Evolutionary conservation across 2,329 filamentous ascomycete species (phyloP).

Genomic region (Teratosphaeria gauchensis): DNA sequence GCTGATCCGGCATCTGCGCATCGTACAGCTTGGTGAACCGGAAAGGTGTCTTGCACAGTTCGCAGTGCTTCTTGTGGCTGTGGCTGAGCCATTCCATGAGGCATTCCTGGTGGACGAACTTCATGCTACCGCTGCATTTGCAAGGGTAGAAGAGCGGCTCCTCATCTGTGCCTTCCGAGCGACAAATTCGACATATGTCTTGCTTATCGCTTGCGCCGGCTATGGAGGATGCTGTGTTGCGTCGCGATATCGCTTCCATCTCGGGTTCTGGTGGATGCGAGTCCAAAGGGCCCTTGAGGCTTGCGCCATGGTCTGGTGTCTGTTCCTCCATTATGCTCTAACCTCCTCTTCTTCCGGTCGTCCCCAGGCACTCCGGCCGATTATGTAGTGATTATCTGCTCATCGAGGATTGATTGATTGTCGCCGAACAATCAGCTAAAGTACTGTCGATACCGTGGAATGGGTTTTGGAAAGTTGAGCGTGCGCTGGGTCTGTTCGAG

Average conservation of each 20-base stretch:
- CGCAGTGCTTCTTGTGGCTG: conserved; percentile 98
- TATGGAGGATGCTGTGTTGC: conserved; percentile 11
- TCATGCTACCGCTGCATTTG: conserved; percentile 98
- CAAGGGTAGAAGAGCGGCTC: conserved; percentile 95
- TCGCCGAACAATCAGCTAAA: background rate
- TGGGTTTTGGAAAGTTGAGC: background rate
- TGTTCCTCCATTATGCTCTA: background rate
- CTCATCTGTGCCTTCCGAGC: conserved; percentile 69
- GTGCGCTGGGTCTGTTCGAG: background rate
- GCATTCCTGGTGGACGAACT: conserved; percentile 95
- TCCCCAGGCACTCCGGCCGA: background rate
- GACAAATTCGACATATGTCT: conserved; percentile 94
- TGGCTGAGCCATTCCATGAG: conserved; percentile 98
- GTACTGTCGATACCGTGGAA: background rate
- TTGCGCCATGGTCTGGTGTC: background rate
- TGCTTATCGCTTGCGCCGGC: conserved; percentile 3
- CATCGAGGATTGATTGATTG: background rate
- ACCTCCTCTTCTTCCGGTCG: background rate
- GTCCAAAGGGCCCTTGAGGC: background rate
- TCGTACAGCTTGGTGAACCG: conserved; percentile 97
- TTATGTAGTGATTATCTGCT: background rate
- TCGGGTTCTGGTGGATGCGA: conserved; percentile 13
- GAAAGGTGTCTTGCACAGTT: conserved; percentile 97
- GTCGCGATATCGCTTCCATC: background rate
- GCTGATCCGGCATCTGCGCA: conserved; percentile 76